Percentiles rank a stretch among this genome's conserved stretches.
These are phyloP conservation scores for Collybiopsis luxurians DNA, from an alignment of 768 basidiomycete genomes.

Conservation along the genomic window DNA sequence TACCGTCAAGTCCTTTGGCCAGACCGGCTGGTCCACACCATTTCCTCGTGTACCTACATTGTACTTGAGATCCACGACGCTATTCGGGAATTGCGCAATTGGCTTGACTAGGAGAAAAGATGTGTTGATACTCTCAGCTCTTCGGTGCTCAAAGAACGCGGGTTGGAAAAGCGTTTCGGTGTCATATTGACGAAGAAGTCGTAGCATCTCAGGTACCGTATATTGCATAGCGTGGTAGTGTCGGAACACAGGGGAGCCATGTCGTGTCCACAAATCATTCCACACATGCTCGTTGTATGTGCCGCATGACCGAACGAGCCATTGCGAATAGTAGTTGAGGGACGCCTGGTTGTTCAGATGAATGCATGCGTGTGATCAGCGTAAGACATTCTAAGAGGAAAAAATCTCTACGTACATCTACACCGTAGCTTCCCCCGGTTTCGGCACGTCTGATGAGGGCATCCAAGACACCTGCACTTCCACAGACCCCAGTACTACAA, in stretches of 20 bases:
- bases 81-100: slow-evolving; percentile 15
- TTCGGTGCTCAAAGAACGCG: slow-evolving; percentile 17
- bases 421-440: slow-evolving; percentile 3
- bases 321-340: slow-evolving; percentile 25
- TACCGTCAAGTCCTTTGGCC: slow-evolving; percentile 17
- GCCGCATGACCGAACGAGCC: slow-evolving; percentile 14
- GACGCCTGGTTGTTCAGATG: no score
- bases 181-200: slow-evolving; percentile 1
- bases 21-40: slow-evolving; percentile 18
- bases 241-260: slow-evolving; percentile 14
- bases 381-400: no score
- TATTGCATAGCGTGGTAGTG: slow-evolving; percentile 20
- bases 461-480: background rate
- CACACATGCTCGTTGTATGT: slow-evolving; percentile 19
- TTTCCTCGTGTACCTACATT: slow-evolving; percentile 21
- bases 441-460: slow-evolving; percentile 3
- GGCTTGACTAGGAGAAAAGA: slow-evolving; percentile 18
- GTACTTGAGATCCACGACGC: slow-evolving; percentile 13
- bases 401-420: slow-evolving; percentile 5
- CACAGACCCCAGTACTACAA: background rate
- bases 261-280: slow-evolving; percentile 16
- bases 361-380: no score
- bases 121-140: slow-evolving; percentile 16
- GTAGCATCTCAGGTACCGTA: slow-evolving; percentile 16
- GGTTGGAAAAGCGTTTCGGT: slow-evolving; percentile 12